Evolutionary conservation across 192 early-diverging fungal species (phyloP).

Genomic region (Spinellus fusiger): DNA sequence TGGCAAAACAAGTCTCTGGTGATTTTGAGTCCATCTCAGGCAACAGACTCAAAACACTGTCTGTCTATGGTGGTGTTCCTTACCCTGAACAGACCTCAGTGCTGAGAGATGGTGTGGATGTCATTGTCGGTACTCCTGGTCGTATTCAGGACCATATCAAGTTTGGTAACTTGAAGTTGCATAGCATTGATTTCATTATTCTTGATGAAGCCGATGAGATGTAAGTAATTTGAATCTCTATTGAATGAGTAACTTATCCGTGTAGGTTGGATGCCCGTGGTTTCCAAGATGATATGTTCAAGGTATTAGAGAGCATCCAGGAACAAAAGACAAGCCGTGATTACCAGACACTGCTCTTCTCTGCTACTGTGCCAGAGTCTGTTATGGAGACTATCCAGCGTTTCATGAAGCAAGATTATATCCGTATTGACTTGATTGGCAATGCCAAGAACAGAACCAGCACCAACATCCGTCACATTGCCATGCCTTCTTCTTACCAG

Average conservation of each 20-base stretch:
- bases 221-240: slow-evolving; percentile 18
- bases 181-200: slow-evolving; percentile 53
- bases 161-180: slow-evolving; percentile 68
- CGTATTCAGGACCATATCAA: slow-evolving; percentile 80
- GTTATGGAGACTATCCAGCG: slow-evolving; percentile 61
- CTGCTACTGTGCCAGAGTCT: slow-evolving; percentile 79
- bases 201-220: slow-evolving; percentile 85
- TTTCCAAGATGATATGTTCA: slow-evolving; percentile 79
- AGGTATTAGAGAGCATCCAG: slow-evolving; percentile 64
- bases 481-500: slow-evolving; percentile 83
- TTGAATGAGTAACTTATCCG: not conserved
- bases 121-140: slow-evolving; percentile 80
- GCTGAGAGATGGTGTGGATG: slow-evolving; percentile 67
- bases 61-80: slow-evolving; percentile 87
- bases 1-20: slow-evolving; percentile 84
- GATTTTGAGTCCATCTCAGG: slow-evolving; percentile 65
- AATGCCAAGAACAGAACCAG: slow-evolving; percentile 85
- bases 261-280: slow-evolving; percentile 63
- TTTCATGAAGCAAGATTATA: slow-evolving; percentile 53
- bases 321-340: slow-evolving; percentile 62
- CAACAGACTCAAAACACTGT: slow-evolving; percentile 50
- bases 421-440: slow-evolving; percentile 79
- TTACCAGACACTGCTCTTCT: slow-evolving; percentile 79
- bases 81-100: slow-evolving; percentile 81
- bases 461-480: slow-evolving; percentile 79